Conservation (phyloP, 208 protist genomes). For the Trypanosoma cruzi region DNA sequence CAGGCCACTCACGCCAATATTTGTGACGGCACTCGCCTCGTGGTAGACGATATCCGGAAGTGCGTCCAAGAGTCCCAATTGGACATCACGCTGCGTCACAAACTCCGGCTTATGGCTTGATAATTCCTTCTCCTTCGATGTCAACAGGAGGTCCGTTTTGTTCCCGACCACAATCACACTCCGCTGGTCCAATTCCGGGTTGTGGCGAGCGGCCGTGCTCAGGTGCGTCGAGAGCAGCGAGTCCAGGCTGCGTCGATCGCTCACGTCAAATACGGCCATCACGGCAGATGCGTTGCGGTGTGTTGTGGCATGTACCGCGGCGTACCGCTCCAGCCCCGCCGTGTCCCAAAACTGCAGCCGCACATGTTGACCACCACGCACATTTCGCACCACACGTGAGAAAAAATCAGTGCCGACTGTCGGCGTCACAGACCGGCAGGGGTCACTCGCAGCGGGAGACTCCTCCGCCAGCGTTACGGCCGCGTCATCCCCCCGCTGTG, state of each 20-base stretch:
- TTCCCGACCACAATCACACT: conserved; percentile 56
- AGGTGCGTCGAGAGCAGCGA: conserved; percentile 44
- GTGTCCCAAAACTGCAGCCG: conserved; percentile 83
- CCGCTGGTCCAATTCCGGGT: conserved; percentile 39
- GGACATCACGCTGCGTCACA: conserved; percentile 21
- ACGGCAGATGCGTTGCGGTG: conserved; percentile 92
- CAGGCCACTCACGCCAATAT: conserved; percentile 29
- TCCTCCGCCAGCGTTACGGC: no score
- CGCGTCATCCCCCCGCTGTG: background rate
- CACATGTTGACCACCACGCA: conserved; percentile 36
- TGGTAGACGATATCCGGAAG: conserved; percentile 51
- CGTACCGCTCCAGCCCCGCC: conserved; percentile 95
- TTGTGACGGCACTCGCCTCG: conserved; percentile 51
- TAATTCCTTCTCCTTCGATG: conserved; percentile 12
- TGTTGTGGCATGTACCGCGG: conserved; percentile 88
- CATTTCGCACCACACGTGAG: conserved; percentile 35
- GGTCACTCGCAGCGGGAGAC: no score
- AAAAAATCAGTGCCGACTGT: conserved; percentile 76
- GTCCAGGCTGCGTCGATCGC: conserved; percentile 87
- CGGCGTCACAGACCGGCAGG: no score
- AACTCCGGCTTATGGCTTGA: conserved; percentile 8
- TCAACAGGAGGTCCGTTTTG: conserved; percentile 49
- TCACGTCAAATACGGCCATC: conserved; percentile 97
- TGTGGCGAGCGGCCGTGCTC: conserved; percentile 27
- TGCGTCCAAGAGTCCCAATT: conserved; percentile 32